A percentile compares a stretch with the other conserved stretches of the same genome.
Evolutionary conservation across 140 eudicot genomes (phyloP).

Genomic region (Oenanthe javanica): DNA sequence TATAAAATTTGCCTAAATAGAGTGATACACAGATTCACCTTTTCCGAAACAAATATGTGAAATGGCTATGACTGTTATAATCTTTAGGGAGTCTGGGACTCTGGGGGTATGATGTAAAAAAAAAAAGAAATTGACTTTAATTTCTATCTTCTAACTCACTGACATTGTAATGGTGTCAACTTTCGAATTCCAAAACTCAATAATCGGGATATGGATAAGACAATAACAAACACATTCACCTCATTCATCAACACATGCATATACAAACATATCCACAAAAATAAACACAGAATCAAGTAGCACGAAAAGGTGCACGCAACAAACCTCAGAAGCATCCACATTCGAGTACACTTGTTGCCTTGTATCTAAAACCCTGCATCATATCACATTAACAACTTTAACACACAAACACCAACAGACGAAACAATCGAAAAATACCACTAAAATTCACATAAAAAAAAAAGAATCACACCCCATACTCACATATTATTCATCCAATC

Average conservation of each 20-base stretch:
- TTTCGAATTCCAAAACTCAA: background rate
- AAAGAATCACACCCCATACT: background rate
- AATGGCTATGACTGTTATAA: background rate
- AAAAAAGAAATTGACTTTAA: background rate
- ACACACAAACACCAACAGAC: background rate
- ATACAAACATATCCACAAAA: background rate
- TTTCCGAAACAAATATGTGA: background rate
- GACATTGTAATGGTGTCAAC: background rate
- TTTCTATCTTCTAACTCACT: background rate
- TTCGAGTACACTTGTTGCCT: background rate
- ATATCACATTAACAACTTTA: background rate
- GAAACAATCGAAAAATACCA: background rate
- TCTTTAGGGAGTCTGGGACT: background rate
- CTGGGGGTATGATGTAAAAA: background rate
- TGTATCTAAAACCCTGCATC: background rate
- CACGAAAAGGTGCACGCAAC: background rate
- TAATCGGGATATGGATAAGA: background rate
- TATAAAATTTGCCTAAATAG: background rate
- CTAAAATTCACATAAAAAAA: background rate
- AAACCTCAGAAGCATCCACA: background rate
- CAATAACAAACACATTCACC: background rate
- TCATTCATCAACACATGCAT: background rate
- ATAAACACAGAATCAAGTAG: background rate
- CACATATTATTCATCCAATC: conserved; percentile 1
- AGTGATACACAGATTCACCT: background rate